Percentiles rank a stretch among this genome's conserved stretches.
phyloP scores from a whole-genome alignment of 2,329 filamentous ascomycete species.

The Penicillium sumatraense region DNA sequence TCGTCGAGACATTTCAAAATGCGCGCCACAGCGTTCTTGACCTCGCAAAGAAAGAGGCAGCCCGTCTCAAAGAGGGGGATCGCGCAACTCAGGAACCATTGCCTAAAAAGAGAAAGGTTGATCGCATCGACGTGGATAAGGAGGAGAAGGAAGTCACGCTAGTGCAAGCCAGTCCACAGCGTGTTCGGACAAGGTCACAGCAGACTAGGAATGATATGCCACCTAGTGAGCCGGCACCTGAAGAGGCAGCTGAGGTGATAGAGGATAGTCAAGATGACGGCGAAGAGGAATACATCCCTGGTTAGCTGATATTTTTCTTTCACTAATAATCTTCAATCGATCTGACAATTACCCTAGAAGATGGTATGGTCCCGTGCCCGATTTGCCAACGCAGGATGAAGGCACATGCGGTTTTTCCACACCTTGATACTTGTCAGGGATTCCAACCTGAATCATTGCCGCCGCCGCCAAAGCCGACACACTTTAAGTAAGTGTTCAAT shows the following conservation, averaged over 20 bases:
- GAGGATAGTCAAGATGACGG: constrained; percentile 46
- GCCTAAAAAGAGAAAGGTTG: constrained; percentile 42
- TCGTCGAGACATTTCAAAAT: constrained; percentile 76
- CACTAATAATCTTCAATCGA: background rate
- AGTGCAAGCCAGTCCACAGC: constrained; percentile 33
- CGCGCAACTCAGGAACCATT: constrained; percentile 33
- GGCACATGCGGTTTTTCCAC: constrained; percentile 73
- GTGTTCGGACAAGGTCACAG: constrained; percentile 42
- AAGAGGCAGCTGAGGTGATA: constrained; percentile 33
- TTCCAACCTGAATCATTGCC: constrained; percentile 7
- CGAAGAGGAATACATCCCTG: constrained; percentile 39
- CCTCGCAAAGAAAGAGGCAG: constrained; percentile 62
- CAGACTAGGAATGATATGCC: constrained; percentile 24
- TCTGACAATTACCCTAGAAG: constrained; percentile 53
- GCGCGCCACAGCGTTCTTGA: constrained; percentile 67
- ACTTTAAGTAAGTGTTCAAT: constrained; percentile 32
- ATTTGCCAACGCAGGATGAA: constrained; percentile 83
- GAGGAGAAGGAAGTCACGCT: constrained; percentile 46
- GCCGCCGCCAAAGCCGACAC: constrained; percentile 14
- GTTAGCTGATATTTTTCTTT: constrained; percentile 26
- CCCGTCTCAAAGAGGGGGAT: constrained; percentile 58
- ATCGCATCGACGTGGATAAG: constrained; percentile 39
- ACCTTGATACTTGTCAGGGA: constrained; percentile 70
- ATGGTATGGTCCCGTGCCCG: constrained; percentile 82
- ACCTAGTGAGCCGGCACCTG: constrained; percentile 13